phyloP scores from a whole-genome alignment of 768 basidiomycete species.

The Phanerodontia chrysosporium region DNA sequence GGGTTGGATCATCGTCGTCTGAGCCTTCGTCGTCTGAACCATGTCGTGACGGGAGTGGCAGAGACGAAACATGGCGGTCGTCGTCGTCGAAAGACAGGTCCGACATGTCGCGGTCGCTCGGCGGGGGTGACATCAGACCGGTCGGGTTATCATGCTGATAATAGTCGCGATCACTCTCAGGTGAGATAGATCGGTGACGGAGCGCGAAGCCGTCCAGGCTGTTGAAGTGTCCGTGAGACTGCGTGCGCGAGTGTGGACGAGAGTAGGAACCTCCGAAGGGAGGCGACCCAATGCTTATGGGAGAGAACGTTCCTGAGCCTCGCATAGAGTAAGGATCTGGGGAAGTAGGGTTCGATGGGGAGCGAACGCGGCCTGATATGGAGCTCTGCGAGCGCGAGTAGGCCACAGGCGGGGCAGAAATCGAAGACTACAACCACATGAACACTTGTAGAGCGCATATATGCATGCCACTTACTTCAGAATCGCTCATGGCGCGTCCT shows the following conservation, averaged over 20 bases:
- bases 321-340: slow-evolving; percentile 18
- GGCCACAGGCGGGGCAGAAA: slow-evolving; percentile 35
- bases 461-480: slow-evolving; percentile 49
- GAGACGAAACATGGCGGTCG: slow-evolving; percentile 37
- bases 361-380: slow-evolving; percentile 41
- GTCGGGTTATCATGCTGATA: slow-evolving; percentile 2
- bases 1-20: slow-evolving; percentile 47
- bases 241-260: slow-evolving; percentile 64
- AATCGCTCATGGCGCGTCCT: slow-evolving; percentile 53
- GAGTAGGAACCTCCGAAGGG: slow-evolving; percentile 37
- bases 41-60: slow-evolving; percentile 51
- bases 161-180: slow-evolving; percentile 15
- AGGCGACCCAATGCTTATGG: slow-evolving; percentile 33
- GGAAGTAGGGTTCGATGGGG: slow-evolving; percentile 72
- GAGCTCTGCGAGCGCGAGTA: slow-evolving; percentile 38
- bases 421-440: slow-evolving; percentile 24
- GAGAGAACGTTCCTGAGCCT: slow-evolving; percentile 5
- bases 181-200: slow-evolving; percentile 33
- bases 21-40: slow-evolving; percentile 21
- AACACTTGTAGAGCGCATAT: not conserved
- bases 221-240: slow-evolving; percentile 37
- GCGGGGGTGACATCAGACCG: slow-evolving; percentile 34
- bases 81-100: slow-evolving; percentile 31
- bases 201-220: slow-evolving; percentile 39
- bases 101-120: slow-evolving; percentile 40